Evolutionary conservation across 1,284 basidiomycete genomes (phyloP), one percentile per base, ranked within the genome.

Genomic region (Farysia itapuensis): DNA sequence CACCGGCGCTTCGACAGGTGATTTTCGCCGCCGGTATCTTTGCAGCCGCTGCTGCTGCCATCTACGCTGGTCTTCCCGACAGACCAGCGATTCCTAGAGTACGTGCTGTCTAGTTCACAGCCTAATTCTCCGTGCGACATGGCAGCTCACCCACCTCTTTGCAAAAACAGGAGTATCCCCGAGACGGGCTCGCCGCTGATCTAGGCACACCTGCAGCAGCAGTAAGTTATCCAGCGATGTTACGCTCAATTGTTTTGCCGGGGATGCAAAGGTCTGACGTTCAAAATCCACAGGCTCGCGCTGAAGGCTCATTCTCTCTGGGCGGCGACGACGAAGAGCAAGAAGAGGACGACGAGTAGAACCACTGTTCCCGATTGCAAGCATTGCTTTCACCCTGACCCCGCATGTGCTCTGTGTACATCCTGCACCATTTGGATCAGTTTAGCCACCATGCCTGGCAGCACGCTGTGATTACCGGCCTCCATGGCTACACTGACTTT

Each of bases 121-220:
- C 6, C 16, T 22, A n/a, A 11, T 16, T 21, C 24, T 15, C 3
- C 15, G n/a, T 33, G 4, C 30, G 20, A 8, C 28, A 20, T 12
- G 35, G 18, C 5, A 20, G 15, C 4, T 35, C 34, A 19, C 13
- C 8, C n/a, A 0, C 14, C n/a, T 15, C 6, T 32, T 20, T 2
- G 12, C 21, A 12, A 15, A 14, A 11, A 15, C 44, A 65, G 66
- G 67, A 68, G 8, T 75, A 73, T 44, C 72, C 72, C 12, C 68
- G 72, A 28, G 67, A 72, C 19, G 74, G 74, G 22, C 61, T 75
- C 14, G 68, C 63, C 15, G 39, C 39, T n/a, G 74, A 74, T 39
- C 59, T 75, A 9, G 70, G 69, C 38, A 58, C 57, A 25, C 39
- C 51, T 19, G 48, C 56, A 33, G 58, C 54, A n/a, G 46, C 58